Conservation (phyloP, 345 rosid genomes). For the Syzygium jambos region DNA sequence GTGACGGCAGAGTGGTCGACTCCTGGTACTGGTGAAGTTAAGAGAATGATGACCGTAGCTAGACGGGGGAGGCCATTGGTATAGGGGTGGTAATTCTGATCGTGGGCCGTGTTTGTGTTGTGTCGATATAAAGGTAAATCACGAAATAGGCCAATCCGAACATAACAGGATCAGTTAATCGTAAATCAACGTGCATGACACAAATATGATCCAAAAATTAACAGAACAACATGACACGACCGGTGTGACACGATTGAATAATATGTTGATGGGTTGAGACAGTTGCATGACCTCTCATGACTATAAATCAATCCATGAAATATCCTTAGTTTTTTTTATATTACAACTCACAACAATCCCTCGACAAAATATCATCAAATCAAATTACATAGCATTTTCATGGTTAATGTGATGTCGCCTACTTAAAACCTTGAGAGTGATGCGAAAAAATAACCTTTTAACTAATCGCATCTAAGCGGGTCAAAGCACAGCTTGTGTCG, state of each 20-base stretch:
- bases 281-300: not conserved
- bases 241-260: not conserved
- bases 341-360: not conserved
- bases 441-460: not conserved
- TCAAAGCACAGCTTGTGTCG: not conserved
- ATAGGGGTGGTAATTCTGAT: not conserved
- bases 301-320: not conserved
- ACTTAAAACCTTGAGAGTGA: not conserved
- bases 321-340: not conserved
- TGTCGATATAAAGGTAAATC: not conserved
- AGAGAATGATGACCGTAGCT: not conserved
- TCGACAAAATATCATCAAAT: not conserved
- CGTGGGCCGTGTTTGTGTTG: not conserved
- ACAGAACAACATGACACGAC: not conserved
- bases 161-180: not conserved
- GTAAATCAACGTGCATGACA: not conserved
- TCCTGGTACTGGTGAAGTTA: not conserved
- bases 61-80: not conserved
- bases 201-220: not conserved
- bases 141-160: not conserved
- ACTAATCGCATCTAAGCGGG: not conserved
- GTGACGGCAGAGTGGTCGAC: too few species aligned
- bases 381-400: not conserved
- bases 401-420: not conserved
- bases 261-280: fast-evolving